These are phyloP conservation scores for Ogataea nitratoaversa DNA, from an alignment of 805 yeast species.

Conservation along the genomic window DNA sequence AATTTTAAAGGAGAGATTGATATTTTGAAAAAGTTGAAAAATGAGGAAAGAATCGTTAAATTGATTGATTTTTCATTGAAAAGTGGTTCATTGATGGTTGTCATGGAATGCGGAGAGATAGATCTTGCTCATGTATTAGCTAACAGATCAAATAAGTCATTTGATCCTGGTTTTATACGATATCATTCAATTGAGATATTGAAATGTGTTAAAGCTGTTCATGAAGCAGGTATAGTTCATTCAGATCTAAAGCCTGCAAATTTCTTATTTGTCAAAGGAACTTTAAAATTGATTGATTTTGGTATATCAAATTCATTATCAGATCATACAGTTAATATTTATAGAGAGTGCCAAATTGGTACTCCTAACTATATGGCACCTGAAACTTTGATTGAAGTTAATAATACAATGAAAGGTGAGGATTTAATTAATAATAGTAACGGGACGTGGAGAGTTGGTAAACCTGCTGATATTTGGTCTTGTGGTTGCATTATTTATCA, in stretches of 20 bases:
- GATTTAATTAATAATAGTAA: constrained; percentile 11
- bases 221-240: constrained; percentile 71
- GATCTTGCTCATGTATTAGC: constrained; percentile 81
- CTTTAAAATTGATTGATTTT: constrained; percentile 85
- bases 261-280: constrained; percentile 77
- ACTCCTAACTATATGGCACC: constrained; percentile 99
- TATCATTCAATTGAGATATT: constrained; percentile 76
- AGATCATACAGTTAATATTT: constrained; percentile 85
- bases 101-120: constrained; percentile 94
- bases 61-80: constrained; percentile 70
- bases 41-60: constrained; percentile 70
- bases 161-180: constrained; percentile 75
- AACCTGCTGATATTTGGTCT: constrained; percentile 96
- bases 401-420: constrained; percentile 27
- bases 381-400: constrained; percentile 74
- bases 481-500: constrained; percentile 95
- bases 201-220: constrained; percentile 84
- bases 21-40: constrained; percentile 54
- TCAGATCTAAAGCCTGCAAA: constrained; percentile 55
- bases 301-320: constrained; percentile 95
- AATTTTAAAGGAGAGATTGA: constrained; percentile 92
- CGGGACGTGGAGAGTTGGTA: constrained; percentile 73
- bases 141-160: constrained; percentile 42
- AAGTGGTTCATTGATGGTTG: constrained; percentile 59
- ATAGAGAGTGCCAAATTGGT: constrained; percentile 87